Evolutionary conservation across 495 filamentous ascomycete genomes (phyloP), one percentile per base, ranked within the genome.

Genomic region (Amorphotheca resinae): DNA sequence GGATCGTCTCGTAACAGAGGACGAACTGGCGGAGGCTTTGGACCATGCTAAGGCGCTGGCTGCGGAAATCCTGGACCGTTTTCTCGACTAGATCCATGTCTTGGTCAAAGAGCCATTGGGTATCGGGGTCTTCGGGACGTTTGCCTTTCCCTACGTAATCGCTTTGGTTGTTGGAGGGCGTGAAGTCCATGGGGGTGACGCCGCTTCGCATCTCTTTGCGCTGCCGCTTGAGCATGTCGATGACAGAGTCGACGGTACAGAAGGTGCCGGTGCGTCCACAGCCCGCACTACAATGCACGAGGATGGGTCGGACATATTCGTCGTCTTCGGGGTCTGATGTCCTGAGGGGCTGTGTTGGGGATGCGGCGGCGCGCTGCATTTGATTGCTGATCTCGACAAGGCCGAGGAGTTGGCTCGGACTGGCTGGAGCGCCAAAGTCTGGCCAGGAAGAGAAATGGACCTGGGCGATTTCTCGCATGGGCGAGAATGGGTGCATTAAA

Each of bases 241-340:
- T 74, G 9, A 95, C 93, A 38, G 79, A 87, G 56, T 96, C 91
- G 21, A 96, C 85, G 0, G 91, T 93, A 59, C 91, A 98, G 48
- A 98, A 98, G 0, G 93, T 85, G 3, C 91, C 91, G 0, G 91
- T 98, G 4, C 91, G 79, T 3, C 91, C 91, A 62, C 91, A 98
- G 0, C 91, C 91, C 1, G 91, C 91, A 43, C 82, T 88, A 64
- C 91, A 98, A 60, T 98, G 91, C 3, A 98, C 93, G 15, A 98
- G 62, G 38, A 94, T 72, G 12, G 91, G 88, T 30, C 85, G 65
- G 7, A 64, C 62, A 0, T 60, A 55, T 0, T 70, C 66, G 16
- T 60, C 55, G 0, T 61, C 46, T 37, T 82, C 77, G 0, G 79
- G 73, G 11, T 75, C 73, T 18, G 70, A 68, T 22, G 61, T 59